These are phyloP conservation scores for Leucocoprinus sp. DNA, from an alignment of 768 basidiomycete genomes.

Conservation along the genomic window DNA sequence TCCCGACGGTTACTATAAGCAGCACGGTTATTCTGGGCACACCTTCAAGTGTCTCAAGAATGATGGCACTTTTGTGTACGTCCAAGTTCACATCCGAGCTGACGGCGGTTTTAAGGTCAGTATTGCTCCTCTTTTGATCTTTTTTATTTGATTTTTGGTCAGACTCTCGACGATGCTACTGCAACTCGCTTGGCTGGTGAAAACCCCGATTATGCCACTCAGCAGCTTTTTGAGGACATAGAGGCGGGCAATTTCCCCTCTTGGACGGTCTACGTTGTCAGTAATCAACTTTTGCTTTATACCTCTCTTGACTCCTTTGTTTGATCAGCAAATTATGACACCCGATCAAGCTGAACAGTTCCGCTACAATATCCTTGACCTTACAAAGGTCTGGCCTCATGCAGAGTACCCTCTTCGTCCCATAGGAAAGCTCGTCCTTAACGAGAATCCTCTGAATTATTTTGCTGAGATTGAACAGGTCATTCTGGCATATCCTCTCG, in stretches of 20 bases:
- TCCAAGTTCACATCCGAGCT: constrained; percentile 74
- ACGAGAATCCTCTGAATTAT: constrained; percentile 78
- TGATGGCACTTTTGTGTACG: constrained; percentile 79
- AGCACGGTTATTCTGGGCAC: constrained; percentile 94
- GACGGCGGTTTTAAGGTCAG: constrained; percentile 77
- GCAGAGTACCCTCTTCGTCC: constrained; percentile 80
- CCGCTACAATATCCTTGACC: constrained; percentile 84
- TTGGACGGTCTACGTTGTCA: constrained; percentile 82
- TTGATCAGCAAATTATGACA: constrained; percentile 81
- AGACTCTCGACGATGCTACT: constrained; percentile 65
- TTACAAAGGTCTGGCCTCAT: constrained; percentile 92
- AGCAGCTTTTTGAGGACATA: constrained; percentile 75
- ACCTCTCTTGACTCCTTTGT: constrained; percentile 2
- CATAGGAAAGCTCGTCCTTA: constrained; percentile 76
- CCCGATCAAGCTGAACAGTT: constrained; percentile 83
- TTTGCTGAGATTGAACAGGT: constrained; percentile 95
- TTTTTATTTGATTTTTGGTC: constrained; percentile 14
- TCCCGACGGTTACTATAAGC: constrained; percentile 77
- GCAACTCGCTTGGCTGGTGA: constrained; percentile 60
- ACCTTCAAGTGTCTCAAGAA: constrained; percentile 83
- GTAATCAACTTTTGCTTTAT: constrained; percentile 17
- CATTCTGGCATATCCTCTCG: constrained; percentile 15
- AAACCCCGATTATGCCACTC: constrained; percentile 81
- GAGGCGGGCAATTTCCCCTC: constrained; percentile 72
- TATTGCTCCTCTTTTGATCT: not conserved